Evolutionary conservation across 257 asterid species (phyloP).

Genomic region (Solanum lignicaule): DNA sequence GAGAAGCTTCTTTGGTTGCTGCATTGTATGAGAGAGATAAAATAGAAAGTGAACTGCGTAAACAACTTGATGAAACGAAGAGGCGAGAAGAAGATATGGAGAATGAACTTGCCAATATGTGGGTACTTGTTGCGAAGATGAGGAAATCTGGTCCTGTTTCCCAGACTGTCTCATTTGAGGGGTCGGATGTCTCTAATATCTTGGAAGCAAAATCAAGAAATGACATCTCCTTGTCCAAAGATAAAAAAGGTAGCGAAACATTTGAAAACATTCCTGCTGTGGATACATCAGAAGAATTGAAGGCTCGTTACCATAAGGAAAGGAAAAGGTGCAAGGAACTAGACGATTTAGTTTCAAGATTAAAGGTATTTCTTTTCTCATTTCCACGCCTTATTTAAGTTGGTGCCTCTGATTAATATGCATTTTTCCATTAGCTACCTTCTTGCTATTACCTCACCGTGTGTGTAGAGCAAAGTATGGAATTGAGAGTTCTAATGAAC

Average conservation of each 20-base stretch:
- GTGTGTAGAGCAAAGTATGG: neutral
- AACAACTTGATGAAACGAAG: constrained; percentile 59
- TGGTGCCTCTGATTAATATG: neutral
- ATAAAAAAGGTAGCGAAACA: constrained; percentile 13
- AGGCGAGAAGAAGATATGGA: constrained; percentile 52
- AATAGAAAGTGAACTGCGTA: constrained; percentile 60
- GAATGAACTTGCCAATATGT: constrained; percentile 57
- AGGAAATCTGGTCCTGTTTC: constrained; percentile 22
- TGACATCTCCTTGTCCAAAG: constrained; percentile 16
- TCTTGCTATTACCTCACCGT: neutral
- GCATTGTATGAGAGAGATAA: constrained; percentile 73
- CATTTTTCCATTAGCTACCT: neutral
- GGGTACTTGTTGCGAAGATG: constrained; percentile 46
- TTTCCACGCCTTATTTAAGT: neutral
- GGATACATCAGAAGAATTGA: constrained; percentile 26
- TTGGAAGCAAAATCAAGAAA: constrained; percentile 4
- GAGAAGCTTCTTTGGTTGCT: constrained; percentile 73
- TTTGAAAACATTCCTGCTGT: constrained; percentile 9
- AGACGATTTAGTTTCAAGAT: constrained; percentile 19
- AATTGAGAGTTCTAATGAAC: neutral
- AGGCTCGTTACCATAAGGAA: constrained; percentile 22
- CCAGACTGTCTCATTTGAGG: constrained; percentile 12
- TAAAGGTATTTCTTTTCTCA: constrained; percentile 26
- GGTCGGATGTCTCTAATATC: constrained; percentile 5
- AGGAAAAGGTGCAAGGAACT: constrained; percentile 27